phyloP scores from a whole-genome alignment of 352 stramenopile genomes.

The Phytophthora uliginosa region DNA sequence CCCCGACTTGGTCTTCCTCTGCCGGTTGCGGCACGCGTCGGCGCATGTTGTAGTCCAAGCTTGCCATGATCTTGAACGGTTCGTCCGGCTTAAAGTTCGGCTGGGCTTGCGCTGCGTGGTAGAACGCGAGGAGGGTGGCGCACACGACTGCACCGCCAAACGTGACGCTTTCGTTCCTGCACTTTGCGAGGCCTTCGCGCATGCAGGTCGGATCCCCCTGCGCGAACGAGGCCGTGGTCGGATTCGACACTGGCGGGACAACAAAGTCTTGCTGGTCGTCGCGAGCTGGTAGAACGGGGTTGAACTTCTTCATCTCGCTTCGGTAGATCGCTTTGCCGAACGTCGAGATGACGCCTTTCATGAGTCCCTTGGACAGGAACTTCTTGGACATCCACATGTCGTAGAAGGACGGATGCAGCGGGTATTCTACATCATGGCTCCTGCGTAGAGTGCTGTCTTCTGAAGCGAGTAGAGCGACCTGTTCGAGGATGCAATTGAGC shows the following conservation, averaged over 20 bases:
- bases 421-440: slow-evolving; percentile 4
- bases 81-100: slow-evolving; percentile 23
- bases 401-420: slow-evolving; percentile 39
- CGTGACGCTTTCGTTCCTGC: slow-evolving; percentile 43
- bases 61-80: slow-evolving; percentile 44
- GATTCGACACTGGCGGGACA: slow-evolving; percentile 28
- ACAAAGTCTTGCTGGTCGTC: slow-evolving; percentile 32
- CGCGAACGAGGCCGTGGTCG: slow-evolving; percentile 37
- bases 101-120: slow-evolving; percentile 19
- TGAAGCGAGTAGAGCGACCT: slow-evolving; percentile 21
- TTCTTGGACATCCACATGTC: slow-evolving; percentile 42
- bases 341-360: slow-evolving; percentile 20
- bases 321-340: slow-evolving; percentile 26
- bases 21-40: slow-evolving; percentile 39
- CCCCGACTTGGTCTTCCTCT: slow-evolving; percentile 37
- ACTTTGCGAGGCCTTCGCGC: slow-evolving; percentile 30
- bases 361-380: slow-evolving; percentile 22
- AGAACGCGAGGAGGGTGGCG: slow-evolving; percentile 36
- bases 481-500: slow-evolving; percentile 48
- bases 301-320: slow-evolving; percentile 20
- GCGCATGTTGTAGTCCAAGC: slow-evolving; percentile 61
- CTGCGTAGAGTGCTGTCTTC: neutral
- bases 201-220: slow-evolving; percentile 34
- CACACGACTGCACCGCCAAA: slow-evolving; percentile 43
- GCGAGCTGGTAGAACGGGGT: slow-evolving; percentile 17